Base-by-base conservation (phyloP, 23 red algal genomes). In the Chondrus crispus region DNA sequence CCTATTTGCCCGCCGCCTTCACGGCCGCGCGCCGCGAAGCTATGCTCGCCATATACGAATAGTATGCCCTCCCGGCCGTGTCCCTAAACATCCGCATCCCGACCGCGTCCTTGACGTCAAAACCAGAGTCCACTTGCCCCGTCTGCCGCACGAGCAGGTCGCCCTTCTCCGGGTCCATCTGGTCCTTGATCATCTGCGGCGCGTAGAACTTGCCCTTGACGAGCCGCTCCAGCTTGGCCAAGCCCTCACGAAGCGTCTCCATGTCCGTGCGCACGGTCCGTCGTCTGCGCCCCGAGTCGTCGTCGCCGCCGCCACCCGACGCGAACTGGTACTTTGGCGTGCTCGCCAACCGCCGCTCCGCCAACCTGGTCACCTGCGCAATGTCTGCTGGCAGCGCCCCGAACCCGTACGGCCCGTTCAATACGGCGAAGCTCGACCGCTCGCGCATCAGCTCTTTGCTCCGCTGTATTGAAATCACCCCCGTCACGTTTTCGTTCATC, bases 31-130 rank as follows among this genome's bases (percentile, higher is more conserved):
- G 26, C 60, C 35, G 60, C 18, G 26, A 6, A n/a, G n/a, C n/a
- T 32, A 66, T 10, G 29, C 29, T 35, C 44, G 87, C 39, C 74
- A 79, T 90, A 54, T 90, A 90, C 87, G 87, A 90, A 72, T 80
- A 90, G 62, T 90, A 90, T 22, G 49, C 50, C 3, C 87, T 64
- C 50, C 49, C 80, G 30, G 87, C 87, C 22, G 45, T 57, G 37
- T 90, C 87, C 46, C 74, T 40, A 69, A 90, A 90, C 71, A 90
- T 73, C 26, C 74, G 26, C 71, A 76, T 81, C 9, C 39, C 52
- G 36, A 90, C 74, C 3, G 87, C 87, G 72, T 90, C 87, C 58
- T 79, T 81, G 50, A 81, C 87, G 51, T 90, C 87, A 51, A 90
- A 90, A 20, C 36, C 51, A 14, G 29, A 41, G 19, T 90, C 54